Evolutionary conservation across 257 asterid genomes (phyloP).

Genomic region (Forsythia suspensa): DNA sequence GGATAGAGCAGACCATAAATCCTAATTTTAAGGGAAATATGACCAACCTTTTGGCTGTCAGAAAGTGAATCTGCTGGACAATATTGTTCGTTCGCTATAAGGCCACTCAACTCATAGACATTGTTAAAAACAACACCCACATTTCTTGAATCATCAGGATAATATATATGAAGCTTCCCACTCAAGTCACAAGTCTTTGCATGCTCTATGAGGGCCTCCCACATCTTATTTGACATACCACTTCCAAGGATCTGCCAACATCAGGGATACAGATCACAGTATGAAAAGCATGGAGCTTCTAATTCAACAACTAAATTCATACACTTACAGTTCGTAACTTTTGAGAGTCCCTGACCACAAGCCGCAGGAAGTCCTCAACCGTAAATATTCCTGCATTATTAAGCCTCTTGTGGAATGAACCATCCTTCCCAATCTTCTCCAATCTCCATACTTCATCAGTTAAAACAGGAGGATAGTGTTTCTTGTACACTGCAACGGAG

Average conservation of each 20-base stretch:
- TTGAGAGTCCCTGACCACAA: constrained; percentile 83
- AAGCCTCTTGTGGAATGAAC: constrained; percentile 95
- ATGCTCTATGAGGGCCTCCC: constrained; percentile 96
- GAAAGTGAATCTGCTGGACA: constrained; percentile 87
- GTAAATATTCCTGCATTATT: constrained; percentile 71
- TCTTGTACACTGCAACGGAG: constrained; percentile 79
- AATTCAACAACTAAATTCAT: constrained; percentile 11
- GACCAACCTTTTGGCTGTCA: constrained; percentile 86
- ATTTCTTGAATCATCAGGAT: constrained; percentile 77
- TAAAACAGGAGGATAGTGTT: constrained; percentile 93
- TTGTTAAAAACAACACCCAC: constrained; percentile 88
- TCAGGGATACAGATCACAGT: not conserved
- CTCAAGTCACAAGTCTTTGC: constrained; percentile 92
- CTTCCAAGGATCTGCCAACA: constrained; percentile 82
- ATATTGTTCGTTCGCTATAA: constrained; percentile 76
- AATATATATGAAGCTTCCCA: constrained; percentile 88
- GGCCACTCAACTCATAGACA: constrained; percentile 89
- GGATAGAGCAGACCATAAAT: constrained; percentile 2
- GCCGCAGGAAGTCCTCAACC: constrained; percentile 93
- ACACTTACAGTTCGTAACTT: constrained; percentile 80
- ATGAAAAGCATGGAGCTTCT: constrained; percentile 9
- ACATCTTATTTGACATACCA: constrained; percentile 99
- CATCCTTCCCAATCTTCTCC: constrained; percentile 99
- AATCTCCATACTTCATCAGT: constrained; percentile 96
- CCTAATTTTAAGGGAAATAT: constrained; percentile 8